These are phyloP conservation scores for Ambrosia trifida DNA, from an alignment of 129 eudicot genomes.

Conservation along the genomic window DNA sequence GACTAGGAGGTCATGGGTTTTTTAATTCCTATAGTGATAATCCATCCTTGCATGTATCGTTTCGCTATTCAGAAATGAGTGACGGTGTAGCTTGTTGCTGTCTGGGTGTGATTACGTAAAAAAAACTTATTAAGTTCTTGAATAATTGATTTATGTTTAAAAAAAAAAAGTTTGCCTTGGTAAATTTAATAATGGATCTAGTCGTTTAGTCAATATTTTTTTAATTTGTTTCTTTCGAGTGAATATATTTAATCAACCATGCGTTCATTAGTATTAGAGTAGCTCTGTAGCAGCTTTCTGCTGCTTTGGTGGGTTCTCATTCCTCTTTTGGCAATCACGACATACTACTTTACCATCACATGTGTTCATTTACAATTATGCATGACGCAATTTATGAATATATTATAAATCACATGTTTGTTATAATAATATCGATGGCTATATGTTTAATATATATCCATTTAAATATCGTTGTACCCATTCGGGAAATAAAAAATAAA, in stretches of 20 bases:
- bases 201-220: background rate
- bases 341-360: background rate
- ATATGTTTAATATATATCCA: background rate
- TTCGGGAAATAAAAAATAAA: too few relatives aligned
- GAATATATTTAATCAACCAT: constrained; percentile 9
- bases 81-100: too few relatives aligned
- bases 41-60: too few relatives aligned
- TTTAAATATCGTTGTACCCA: too few relatives aligned
- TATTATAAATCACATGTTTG: background rate
- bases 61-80: too few relatives aligned
- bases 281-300: background rate
- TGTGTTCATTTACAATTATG: background rate
- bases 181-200: background rate
- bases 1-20: too few relatives aligned
- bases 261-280: constrained; percentile 2
- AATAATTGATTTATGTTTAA: background rate
- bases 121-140: background rate
- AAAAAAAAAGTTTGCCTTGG: background rate
- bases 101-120: too few relatives aligned
- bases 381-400: background rate
- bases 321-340: constrained; percentile 3
- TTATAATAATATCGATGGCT: background rate
- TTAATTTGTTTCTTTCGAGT: background rate
- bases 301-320: background rate
- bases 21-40: too few relatives aligned